Percentiles rank a stretch among this genome's conserved stretches.
Evolutionary conservation across 352 stramenopile species (phyloP).

Genomic region (Phytophthora cajani): DNA sequence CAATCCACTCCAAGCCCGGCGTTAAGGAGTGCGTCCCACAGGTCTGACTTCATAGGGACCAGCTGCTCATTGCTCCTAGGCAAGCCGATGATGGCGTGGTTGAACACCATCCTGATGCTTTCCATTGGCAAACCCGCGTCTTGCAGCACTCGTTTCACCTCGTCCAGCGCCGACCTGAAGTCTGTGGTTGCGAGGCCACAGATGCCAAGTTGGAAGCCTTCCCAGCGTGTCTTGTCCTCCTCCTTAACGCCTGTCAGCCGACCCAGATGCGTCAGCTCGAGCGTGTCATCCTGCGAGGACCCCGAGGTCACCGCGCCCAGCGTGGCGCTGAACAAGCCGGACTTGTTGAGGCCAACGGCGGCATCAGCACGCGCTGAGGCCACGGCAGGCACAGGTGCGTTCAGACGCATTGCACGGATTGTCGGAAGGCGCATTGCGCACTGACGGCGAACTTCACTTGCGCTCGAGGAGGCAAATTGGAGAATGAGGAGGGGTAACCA

Average conservation of each 20-base stretch:
- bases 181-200: conserved; percentile 3
- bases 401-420: background rate
- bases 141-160: conserved; percentile 4
- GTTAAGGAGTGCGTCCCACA: background rate
- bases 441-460: background rate
- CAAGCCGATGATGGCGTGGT: conserved; percentile 9
- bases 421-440: conserved; percentile 1
- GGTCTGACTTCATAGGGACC: background rate
- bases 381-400: background rate
- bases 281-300: background rate
- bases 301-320: conserved; percentile 3
- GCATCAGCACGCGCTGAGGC: background rate
- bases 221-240: background rate
- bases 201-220: background rate
- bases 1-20: background rate
- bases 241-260: conserved; percentile 1
- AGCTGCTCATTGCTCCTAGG: conserved; percentile 3
- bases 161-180: conserved; percentile 11
- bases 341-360: conserved; percentile 10
- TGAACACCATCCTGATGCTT: conserved; percentile 4
- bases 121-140: conserved; percentile 1
- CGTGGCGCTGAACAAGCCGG: conserved; percentile 10
- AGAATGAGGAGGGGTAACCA: conserved; percentile 1
- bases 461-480: conserved; percentile 11
- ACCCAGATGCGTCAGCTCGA: conserved; percentile 1